Evolutionary conservation across 805 yeast genomes (phyloP).

Genomic region (Sungouiozyma ichnusensis): DNA sequence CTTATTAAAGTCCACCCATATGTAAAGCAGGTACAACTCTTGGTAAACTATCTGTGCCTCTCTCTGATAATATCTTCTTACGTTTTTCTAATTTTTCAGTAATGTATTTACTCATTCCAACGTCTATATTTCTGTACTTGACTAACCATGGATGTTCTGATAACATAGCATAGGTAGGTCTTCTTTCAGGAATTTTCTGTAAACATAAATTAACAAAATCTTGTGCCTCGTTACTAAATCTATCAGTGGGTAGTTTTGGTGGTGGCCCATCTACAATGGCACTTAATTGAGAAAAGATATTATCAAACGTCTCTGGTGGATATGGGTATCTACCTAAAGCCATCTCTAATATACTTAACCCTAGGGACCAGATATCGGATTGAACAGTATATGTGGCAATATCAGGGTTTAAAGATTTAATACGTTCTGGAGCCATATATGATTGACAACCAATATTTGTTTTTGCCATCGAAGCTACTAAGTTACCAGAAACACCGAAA

Average conservation of each 20-base stretch:
- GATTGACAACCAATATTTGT: conserved; percentile 97
- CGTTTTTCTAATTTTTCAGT: conserved; percentile 27
- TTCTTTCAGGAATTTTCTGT: conserved; percentile 64
- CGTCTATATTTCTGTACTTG: conserved; percentile 35
- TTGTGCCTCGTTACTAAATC: conserved; percentile 66
- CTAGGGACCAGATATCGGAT: conserved; percentile 92
- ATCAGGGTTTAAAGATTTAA: conserved; percentile 62
- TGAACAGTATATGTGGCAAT: conserved; percentile 82
- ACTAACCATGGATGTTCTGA: conserved; percentile 78
- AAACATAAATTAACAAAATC: conserved; percentile 70
- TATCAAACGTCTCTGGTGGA: conserved; percentile 85
- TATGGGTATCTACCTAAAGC: conserved; percentile 93
- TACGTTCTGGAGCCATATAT: conserved; percentile 97
- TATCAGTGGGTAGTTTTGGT: conserved; percentile 57
- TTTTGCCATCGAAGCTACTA: conserved; percentile 88
- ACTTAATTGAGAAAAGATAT: conserved; percentile 83
- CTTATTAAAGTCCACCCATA: conserved; percentile 26
- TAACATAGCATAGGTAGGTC: conserved; percentile 73
- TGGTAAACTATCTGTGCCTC: conserved; percentile 20
- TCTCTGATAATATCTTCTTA: conserved; percentile 17
- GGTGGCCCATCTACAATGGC: conserved; percentile 97
- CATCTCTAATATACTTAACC: conserved; percentile 74
- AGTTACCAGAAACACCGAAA: conserved; percentile 91
- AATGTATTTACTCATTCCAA: conserved; percentile 31
- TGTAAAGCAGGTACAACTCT: conserved; percentile 28